Conservation (phyloP, 805 yeast species). For the Teunomyces gatunensis region DNA sequence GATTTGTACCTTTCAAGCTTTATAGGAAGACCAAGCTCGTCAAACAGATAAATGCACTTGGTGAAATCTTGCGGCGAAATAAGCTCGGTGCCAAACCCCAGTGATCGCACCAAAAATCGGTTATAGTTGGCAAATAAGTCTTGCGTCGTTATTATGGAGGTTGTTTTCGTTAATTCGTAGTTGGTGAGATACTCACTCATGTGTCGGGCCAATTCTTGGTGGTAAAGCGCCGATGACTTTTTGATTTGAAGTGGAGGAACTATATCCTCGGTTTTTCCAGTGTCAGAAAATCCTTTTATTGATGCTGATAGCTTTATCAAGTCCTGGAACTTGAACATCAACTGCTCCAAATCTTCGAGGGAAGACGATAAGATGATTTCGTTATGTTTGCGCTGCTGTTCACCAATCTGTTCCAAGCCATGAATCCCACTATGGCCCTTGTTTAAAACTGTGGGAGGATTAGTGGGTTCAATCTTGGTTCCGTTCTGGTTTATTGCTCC, state of each 20-base stretch:
- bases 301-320: constrained; percentile 55
- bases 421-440: constrained; percentile 56
- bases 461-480: constrained; percentile 16
- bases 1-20: constrained; percentile 32
- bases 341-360: constrained; percentile 68
- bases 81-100: constrained; percentile 56
- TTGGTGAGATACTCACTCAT: constrained; percentile 63
- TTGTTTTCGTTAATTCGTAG: constrained; percentile 25
- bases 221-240: constrained; percentile 37
- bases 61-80: constrained; percentile 68
- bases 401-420: constrained; percentile 60
- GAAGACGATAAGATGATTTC: constrained; percentile 65
- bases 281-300: constrained; percentile 21
- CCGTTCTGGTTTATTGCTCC: constrained; percentile 40
- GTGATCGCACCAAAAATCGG: constrained; percentile 30
- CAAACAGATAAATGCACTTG: constrained; percentile 59
- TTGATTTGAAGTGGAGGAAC: constrained; percentile 36
- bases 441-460: neutral
- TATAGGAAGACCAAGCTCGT: constrained; percentile 56
- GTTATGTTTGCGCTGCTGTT: constrained; percentile 53
- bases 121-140: constrained; percentile 44
- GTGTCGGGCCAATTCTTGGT: constrained; percentile 74
- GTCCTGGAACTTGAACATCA: constrained; percentile 77
- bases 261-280: neutral
- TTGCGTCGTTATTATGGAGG: constrained; percentile 40